A percentile compares a stretch with the other conserved stretches of the same genome.
These are phyloP conservation scores for Kregervanrija delftensis DNA, from an alignment of 805 yeast genomes.

Conservation along the genomic window DNA sequence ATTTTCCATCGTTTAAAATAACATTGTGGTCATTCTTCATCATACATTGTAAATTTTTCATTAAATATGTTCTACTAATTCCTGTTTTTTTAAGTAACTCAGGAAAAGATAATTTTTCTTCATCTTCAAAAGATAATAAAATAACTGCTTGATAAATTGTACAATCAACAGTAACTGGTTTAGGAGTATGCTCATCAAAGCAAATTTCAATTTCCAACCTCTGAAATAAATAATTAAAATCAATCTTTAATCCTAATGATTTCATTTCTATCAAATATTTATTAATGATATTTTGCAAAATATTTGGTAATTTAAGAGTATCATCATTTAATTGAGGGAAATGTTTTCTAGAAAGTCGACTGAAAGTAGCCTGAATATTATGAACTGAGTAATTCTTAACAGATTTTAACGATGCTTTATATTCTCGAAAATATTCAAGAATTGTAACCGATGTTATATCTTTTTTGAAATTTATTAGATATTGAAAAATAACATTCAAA, in stretches of 20 bases:
- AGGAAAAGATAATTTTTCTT: conserved; percentile 14
- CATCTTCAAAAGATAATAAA: conserved; percentile 30
- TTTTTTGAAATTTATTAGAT: too few relatives aligned
- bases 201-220: conserved; percentile 29
- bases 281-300: conserved; percentile 3
- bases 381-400: too few relatives aligned
- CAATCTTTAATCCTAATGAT: conserved; percentile 17
- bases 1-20: too few relatives aligned
- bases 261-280: conserved; percentile 9
- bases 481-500: too few relatives aligned
- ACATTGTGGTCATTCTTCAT: too few relatives aligned
- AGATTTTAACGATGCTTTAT: too few relatives aligned
- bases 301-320: conserved; percentile 10
- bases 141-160: conserved; percentile 39
- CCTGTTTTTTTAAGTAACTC: conserved; percentile 26
- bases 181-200: conserved; percentile 23
- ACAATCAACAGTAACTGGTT: conserved; percentile 17
- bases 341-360: too few relatives aligned
- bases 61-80: conserved; percentile 12
- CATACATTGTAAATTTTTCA: too few relatives aligned
- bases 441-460: too few relatives aligned
- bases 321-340: too few relatives aligned
- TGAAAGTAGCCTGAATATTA: too few relatives aligned
- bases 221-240: conserved; percentile 39
- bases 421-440: too few relatives aligned